phyloP scores from a whole-genome alignment of 2,329 filamentous ascomycete genomes.

The Knoxdaviesia proteae region DNA sequence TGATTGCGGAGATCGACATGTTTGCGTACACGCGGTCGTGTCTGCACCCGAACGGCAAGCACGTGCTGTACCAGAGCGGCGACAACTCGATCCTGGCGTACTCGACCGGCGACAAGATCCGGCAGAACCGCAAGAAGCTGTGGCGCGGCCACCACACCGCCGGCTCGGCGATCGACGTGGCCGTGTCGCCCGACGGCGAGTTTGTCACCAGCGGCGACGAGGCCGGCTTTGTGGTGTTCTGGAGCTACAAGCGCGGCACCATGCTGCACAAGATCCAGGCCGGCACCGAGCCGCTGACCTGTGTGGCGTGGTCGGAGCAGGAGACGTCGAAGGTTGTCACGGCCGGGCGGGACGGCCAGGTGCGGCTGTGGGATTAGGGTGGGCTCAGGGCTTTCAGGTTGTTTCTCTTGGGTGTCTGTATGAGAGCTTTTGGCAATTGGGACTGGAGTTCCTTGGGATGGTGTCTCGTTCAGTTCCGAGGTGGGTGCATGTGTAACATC shows the following conservation, averaged over 20 bases:
- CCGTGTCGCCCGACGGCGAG: conserved; percentile 76
- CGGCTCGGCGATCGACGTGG: conserved; percentile 77
- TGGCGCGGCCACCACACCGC: conserved; percentile 94
- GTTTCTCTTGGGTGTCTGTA: conserved; percentile 1
- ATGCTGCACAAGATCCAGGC: conserved; percentile 95
- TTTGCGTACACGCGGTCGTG: conserved; percentile 80
- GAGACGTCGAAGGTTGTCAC: conserved; percentile 88
- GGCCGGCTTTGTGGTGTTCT: conserved; percentile 81
- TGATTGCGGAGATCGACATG: conserved; percentile 95
- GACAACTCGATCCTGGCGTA: conserved; percentile 98
- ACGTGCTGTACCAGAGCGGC: conserved; percentile 77
- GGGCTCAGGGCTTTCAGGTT: neutral
- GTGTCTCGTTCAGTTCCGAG: too few relatives aligned
- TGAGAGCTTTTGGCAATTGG: neutral
- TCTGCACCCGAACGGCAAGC: conserved; percentile 75
- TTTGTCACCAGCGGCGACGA: conserved; percentile 77
- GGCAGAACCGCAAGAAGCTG: conserved; percentile 91
- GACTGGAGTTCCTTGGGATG: neutral
- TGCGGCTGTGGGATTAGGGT: conserved; percentile 74
- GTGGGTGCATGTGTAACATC: too few relatives aligned
- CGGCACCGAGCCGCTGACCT: conserved; percentile 63
- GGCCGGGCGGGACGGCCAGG: conserved; percentile 69
- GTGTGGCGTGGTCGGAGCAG: conserved; percentile 88
- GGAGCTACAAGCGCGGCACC: conserved; percentile 99
- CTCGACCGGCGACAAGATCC: conserved; percentile 82